These are phyloP conservation scores for Candida andamanensis DNA, from an alignment of 805 yeast genomes.

Conservation along the genomic window DNA sequence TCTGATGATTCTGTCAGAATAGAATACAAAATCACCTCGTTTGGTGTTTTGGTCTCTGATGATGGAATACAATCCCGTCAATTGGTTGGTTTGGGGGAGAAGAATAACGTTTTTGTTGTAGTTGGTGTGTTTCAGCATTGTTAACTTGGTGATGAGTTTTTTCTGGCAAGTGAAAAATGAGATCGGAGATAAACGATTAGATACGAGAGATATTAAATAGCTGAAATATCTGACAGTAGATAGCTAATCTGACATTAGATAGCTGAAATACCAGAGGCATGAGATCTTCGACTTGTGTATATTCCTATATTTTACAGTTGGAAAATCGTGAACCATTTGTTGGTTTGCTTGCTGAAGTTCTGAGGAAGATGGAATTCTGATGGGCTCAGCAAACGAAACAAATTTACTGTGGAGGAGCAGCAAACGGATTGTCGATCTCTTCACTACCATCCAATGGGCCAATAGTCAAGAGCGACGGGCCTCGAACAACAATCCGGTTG, in stretches of 20 bases:
- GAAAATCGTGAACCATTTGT: no score
- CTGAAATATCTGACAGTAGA: no score
- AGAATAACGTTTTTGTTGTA: slow-evolving; percentile 50
- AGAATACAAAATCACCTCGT: slow-evolving; percentile 91
- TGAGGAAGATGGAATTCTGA: no score
- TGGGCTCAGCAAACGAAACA: no score
- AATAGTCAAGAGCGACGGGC: slow-evolving; percentile 69
- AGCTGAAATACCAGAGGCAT: no score
- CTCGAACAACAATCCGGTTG: slow-evolving; percentile 81
- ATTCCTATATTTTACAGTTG: no score
- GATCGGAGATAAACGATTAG: no score
- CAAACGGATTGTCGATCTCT: slow-evolving; percentile 65
- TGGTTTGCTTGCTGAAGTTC: no score
- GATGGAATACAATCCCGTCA: slow-evolving; percentile 81
- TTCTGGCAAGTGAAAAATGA: slow-evolving; percentile 1
- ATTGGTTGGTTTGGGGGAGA: slow-evolving; percentile 85
- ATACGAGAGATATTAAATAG: no score
- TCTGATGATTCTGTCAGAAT: slow-evolving; percentile 91
- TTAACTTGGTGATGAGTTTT: slow-evolving; percentile 1
- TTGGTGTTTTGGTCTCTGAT: slow-evolving; percentile 77
- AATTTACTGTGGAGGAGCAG: neutral
- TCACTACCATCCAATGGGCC: slow-evolving; percentile 73
- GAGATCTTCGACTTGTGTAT: no score
- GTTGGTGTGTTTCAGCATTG: slow-evolving; percentile 8
- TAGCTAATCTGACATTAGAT: no score